A percentile compares a stretch with the other conserved stretches of the same genome.
phyloP scores from a whole-genome alignment of 352 stramenopile species.

The Globisporangium sylvaticum region DNA sequence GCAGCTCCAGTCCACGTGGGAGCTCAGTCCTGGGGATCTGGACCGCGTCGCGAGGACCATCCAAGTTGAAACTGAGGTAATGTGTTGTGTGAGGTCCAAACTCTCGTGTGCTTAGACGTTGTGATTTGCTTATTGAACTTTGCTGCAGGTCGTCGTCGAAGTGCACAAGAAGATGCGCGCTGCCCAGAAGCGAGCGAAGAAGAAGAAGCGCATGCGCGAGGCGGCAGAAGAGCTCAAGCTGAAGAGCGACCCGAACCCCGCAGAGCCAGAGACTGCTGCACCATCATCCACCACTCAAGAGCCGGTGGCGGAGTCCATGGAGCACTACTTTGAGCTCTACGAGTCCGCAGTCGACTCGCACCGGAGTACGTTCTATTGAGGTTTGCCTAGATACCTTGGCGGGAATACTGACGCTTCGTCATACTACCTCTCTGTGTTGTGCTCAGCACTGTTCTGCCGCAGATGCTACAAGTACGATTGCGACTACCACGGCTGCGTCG shows the following conservation, averaged over 20 bases:
- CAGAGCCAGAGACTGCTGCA: background rate
- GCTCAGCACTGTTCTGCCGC: conserved; percentile 66
- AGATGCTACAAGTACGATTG: conserved; percentile 85
- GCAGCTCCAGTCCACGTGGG: conserved; percentile 66
- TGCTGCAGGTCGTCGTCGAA: conserved; percentile 43
- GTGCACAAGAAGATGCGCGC: conserved; percentile 55
- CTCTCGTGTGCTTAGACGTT: background rate
- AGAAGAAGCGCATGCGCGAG: conserved; percentile 28
- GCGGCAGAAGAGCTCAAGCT: conserved; percentile 11
- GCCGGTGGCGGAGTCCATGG: conserved; percentile 21
- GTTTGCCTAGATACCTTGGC: background rate
- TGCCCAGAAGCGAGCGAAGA: conserved; percentile 33
- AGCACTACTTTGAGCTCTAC: conserved; percentile 49
- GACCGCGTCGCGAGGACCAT: conserved; percentile 60
- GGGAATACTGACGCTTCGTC: background rate
- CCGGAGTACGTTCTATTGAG: conserved; percentile 39
- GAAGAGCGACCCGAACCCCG: conserved; percentile 2
- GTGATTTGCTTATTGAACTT: background rate
- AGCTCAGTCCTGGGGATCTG: conserved; percentile 54
- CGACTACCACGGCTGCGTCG: conserved; percentile 69
- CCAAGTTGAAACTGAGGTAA: conserved; percentile 47
- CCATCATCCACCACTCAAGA: background rate
- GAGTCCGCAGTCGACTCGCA: conserved; percentile 62
- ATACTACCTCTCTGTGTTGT: background rate
- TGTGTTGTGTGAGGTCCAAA: background rate